Evolutionary conservation across 148 eudicot genomes (phyloP).

Genomic region (Mesembryanthemum crystallinum): DNA sequence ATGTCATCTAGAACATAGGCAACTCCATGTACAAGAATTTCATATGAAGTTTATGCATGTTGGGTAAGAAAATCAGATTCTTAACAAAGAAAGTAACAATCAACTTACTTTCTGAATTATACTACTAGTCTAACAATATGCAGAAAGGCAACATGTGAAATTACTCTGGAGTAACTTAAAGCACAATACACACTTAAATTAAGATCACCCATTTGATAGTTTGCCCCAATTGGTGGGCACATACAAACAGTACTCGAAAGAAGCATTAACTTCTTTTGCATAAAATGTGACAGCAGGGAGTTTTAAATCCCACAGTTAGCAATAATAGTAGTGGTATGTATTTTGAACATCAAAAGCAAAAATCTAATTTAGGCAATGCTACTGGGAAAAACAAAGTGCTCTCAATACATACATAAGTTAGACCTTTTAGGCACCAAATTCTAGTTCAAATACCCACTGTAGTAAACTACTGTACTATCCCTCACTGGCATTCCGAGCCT

Average conservation of each 20-base stretch:
- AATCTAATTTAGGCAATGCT: neutral
- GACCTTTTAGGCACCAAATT: slow-evolving; percentile 4
- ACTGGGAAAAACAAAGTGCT: neutral
- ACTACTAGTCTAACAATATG: too few species aligned
- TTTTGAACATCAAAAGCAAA: neutral
- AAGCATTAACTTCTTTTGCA: slow-evolving; percentile 9
- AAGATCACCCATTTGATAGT: neutral
- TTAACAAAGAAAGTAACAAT: too few species aligned
- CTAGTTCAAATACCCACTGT: slow-evolving; percentile 48
- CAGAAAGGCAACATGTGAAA: neutral
- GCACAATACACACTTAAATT: neutral
- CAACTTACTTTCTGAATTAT: too few species aligned
- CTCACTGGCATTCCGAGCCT: slow-evolving; percentile 66
- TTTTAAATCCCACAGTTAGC: slow-evolving; percentile 5
- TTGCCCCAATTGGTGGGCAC: neutral
- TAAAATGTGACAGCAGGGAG: neutral
- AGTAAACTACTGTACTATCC: slow-evolving; percentile 44
- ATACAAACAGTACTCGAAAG: neutral
- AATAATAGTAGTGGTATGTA: neutral
- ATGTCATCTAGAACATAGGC: too few species aligned
- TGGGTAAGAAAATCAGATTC: too few species aligned
- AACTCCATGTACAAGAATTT: too few species aligned
- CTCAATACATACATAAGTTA: slow-evolving; percentile 22
- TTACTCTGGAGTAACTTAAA: neutral
- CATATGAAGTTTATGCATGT: too few species aligned